Conservation (phyloP, 2,329 filamentous ascomycete species). For the Colletotrichum liriopes region DNA sequence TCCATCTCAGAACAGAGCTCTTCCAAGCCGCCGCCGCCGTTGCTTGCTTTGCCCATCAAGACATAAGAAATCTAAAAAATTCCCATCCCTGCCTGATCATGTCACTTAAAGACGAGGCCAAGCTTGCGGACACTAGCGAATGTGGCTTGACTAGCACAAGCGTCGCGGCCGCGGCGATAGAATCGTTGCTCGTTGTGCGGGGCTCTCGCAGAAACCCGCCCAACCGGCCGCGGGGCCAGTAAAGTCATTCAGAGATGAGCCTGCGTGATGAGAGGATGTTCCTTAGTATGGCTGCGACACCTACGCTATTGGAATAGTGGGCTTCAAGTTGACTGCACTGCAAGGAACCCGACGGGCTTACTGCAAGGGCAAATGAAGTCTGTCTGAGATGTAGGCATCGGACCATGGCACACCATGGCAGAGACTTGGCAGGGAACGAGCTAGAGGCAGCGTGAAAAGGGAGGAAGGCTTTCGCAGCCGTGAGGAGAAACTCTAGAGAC, state of each 20-base stretch:
- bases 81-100: conserved; percentile 35
- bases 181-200: background rate
- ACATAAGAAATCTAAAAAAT: conserved; percentile 25
- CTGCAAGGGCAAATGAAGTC: conserved; percentile 37
- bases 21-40: conserved; percentile 1
- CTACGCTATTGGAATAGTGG: conserved; percentile 12
- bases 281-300: background rate
- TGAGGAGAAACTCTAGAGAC: conserved; percentile 7
- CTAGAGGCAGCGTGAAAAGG: conserved; percentile 11
- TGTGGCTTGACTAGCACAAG: conserved; percentile 38
- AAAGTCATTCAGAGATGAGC: background rate
- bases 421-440: conserved; percentile 34
- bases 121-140: conserved; percentile 38
- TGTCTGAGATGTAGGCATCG: conserved; percentile 38
- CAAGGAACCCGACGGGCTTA: conserved; percentile 32
- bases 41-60: conserved; percentile 29
- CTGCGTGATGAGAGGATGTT: conserved; percentile 16
- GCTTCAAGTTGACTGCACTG: conserved; percentile 37
- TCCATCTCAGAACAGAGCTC: background rate
- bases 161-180: conserved; percentile 22
- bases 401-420: conserved; percentile 18
- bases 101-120: conserved; percentile 17
- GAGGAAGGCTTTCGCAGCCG: conserved; percentile 18
- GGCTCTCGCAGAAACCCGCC: conserved; percentile 26
- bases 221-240: background rate